Base-by-base conservation (phyloP, 371 early-diverging fungal species). In the Actinomucor elegans region DNA sequence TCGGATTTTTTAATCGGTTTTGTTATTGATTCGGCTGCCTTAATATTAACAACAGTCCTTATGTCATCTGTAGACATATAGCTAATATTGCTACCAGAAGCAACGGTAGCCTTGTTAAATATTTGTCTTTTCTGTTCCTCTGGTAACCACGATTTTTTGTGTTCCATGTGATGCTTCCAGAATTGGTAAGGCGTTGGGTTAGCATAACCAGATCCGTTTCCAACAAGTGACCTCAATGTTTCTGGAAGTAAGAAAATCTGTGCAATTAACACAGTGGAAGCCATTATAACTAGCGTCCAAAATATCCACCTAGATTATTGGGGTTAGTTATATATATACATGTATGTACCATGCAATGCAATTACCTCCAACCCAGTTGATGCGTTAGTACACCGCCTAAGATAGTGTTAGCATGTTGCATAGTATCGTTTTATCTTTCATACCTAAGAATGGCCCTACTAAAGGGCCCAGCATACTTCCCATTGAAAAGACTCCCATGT, bases 231-330 rank as follows among this genome's bases (percentile, higher is more conserved):
- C 3, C 81, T 74, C 17, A 83, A 69, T 0, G 86, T 88, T 47
- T 88, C 88, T 5, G 86, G 87, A 11, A 85, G 59, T n/a, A 79
- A 65, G 42, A 83, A 68, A 10, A 74, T 40, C 6, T 80, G 71
- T 10, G 76, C 21, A 17, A 75, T 27, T 44, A 79, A 70, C 23
- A 84, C 66, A 5, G 73, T 26, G 8, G 65, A 59, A n/a, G 77
- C 78, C 27, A 78, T 48, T 15, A 79, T 79, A 5, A 76, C 59
- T 31, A 85, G 58, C 27, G 79, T 34, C 84, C 88, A 85, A 50
- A 84, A 83, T 42, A 80, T 81, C 62, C 73, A 69, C 57, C 73
- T 75, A 55, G 2, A 10, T 17, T 6, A 17, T 28, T 3, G n/a
- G n/a, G n/a, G n/a, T n/a, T n/a, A n/a, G n/a, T n/a, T n/a, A n/a